phyloP scores from a whole-genome alignment of 106 monocot genomes.

The Triglochin maritima region DNA sequence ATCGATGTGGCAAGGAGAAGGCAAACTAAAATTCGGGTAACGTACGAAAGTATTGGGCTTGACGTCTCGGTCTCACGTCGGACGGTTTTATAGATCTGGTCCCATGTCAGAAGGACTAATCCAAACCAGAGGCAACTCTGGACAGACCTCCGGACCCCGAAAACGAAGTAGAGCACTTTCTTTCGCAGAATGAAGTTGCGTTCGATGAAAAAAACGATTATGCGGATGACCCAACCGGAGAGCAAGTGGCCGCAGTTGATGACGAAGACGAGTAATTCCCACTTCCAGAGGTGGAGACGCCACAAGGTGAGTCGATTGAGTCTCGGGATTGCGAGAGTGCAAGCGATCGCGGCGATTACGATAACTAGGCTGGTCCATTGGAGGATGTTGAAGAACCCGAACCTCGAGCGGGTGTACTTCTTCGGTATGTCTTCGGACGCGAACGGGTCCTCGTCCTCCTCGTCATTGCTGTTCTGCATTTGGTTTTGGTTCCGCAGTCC shows the following conservation, averaged over 20 bases:
- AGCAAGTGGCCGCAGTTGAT: constrained; percentile 59
- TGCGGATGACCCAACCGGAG: constrained; percentile 67
- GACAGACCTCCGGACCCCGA: constrained; percentile 54
- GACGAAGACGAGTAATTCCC: constrained; percentile 53
- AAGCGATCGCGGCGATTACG: constrained; percentile 31
- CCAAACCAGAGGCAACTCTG: constrained; percentile 81
- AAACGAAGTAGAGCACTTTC: constrained; percentile 79
- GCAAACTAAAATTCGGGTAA: constrained; percentile 59
- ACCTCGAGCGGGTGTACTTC: constrained; percentile 15
- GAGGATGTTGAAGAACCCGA: constrained; percentile 17
- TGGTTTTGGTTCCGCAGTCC: constrained; percentile 3
- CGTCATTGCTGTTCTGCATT: constrained; percentile 17
- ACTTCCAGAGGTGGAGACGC: constrained; percentile 69
- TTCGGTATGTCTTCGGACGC: constrained; percentile 51
- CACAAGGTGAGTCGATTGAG: constrained; percentile 29
- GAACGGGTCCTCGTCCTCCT: constrained; percentile 75
- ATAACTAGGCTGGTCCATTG: constrained; percentile 48
- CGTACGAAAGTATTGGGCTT: constrained; percentile 28
- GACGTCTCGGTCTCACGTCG: constrained; percentile 8
- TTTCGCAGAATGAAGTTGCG: constrained; percentile 64
- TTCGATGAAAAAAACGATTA: constrained; percentile 61
- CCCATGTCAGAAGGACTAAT: constrained; percentile 62
- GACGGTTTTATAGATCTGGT: neutral
- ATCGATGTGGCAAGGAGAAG: constrained; percentile 54
- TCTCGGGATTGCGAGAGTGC: constrained; percentile 32